Percentiles rank a stretch among this genome's conserved stretches.
Evolutionary conservation across 768 basidiomycete species (phyloP).

Genomic region (Tulasnella sp.): DNA sequence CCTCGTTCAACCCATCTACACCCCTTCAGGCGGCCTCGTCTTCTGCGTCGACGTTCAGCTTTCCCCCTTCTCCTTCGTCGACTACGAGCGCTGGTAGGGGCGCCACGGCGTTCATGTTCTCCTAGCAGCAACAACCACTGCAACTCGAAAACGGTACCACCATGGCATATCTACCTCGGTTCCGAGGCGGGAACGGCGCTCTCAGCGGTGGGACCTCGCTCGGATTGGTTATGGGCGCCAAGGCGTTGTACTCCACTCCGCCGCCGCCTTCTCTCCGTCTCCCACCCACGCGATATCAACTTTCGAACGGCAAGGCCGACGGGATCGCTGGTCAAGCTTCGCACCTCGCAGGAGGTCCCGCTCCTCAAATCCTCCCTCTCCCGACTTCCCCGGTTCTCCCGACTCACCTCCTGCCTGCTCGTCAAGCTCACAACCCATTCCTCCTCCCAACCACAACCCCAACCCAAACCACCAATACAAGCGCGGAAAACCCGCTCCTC

Average conservation of each 20-base stretch:
- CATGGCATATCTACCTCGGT: too few relatives aligned
- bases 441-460: not conserved
- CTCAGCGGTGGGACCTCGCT: not conserved
- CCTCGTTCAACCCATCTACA: conserved; percentile 36
- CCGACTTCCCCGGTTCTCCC: too few relatives aligned
- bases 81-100: conserved; percentile 13
- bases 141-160: not conserved
- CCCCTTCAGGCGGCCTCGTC: conserved; percentile 35
- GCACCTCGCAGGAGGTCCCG: not conserved
- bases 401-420: not conserved
- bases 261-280: not conserved
- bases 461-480: not conserved
- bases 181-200: not conserved
- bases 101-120: not conserved
- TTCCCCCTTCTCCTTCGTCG: conserved; percentile 41
- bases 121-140: not conserved
- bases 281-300: conserved; percentile 43
- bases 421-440: not conserved
- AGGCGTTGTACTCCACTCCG: not conserved
- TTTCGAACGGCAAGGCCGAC: not conserved
- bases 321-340: not conserved
- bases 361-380: not conserved
- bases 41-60: conserved; percentile 41
- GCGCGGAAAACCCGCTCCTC: conserved; percentile 46
- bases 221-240: not conserved